Conservation (phyloP, 2,329 filamentous ascomycete species). For the Diplodia sapinea region DNA sequence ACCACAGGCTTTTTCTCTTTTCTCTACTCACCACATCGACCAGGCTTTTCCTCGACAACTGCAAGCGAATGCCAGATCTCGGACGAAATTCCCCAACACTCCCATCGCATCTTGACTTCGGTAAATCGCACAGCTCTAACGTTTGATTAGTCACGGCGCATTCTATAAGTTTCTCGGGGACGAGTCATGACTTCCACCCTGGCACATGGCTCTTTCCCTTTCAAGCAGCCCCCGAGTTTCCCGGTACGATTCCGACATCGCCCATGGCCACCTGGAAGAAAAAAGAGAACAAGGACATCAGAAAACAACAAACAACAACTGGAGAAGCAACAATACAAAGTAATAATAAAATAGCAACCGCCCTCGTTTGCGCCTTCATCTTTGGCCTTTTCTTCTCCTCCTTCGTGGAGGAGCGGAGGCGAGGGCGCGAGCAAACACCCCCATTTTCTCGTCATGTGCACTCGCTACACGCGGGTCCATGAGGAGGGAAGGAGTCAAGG, state of each 20-base stretch:
- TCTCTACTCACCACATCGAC: background rate
- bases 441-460: constrained; percentile 46
- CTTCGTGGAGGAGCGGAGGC: background rate
- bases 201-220: background rate
- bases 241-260: background rate
- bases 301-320: background rate
- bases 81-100: background rate
- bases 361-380: background rate
- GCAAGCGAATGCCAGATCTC: background rate
- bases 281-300: background rate
- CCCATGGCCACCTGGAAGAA: background rate
- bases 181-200: background rate
- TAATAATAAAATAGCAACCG: background rate
- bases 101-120: background rate
- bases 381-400: background rate
- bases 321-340: background rate
- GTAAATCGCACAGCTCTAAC: background rate
- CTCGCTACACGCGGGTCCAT: constrained; percentile 40
- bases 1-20: background rate
- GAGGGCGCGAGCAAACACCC: constrained; percentile 32
- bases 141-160: background rate
- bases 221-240: background rate
- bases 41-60: constrained; percentile 3
- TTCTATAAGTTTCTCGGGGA: background rate
- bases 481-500: constrained; percentile 40